Base-by-base conservation (phyloP, 331 rosid species). In the Pyracantha coccinea region DNA sequence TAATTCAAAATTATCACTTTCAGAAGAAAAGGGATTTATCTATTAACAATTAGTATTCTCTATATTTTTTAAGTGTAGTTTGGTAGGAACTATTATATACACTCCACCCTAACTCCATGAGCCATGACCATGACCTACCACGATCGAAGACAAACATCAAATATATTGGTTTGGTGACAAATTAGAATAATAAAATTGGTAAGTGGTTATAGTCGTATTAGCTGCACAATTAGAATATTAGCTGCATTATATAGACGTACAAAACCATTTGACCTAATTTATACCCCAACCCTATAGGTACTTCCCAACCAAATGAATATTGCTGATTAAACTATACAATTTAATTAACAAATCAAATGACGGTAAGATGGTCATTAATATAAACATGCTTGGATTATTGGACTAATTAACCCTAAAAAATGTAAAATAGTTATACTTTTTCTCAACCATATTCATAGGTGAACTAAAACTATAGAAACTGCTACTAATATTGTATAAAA, bases 221-320 rank as follows among this genome's bases (percentile, higher is more conserved):
- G 47, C 44, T 38, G 13, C 44, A 38, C 44, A 38, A 38, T 38
- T 38, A 38, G 44, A 38, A 38, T 38, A 38, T 38, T 10, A 38
- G 4, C 47, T 41, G 47, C 47, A 41, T 41, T 41, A 41, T 41
- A 41, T 41, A 41, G 15, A 41, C 15, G 47, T 38, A 10, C 45
- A 3, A 38, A 55, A 19, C 24, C 61, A 55, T 55, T 55, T 55
- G 61, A 55, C 27, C 11, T 54, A 13, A 47, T 47, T 16, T 15
- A 47, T 47, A 47, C 8, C 29, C 29, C 5, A 13, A 24, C 28
- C 38, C 31, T 11, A 53, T n/a, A 13, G 41, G 63, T 65, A 58
- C 82, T 72, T 12, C 33, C 60, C 73, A 52, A 73, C 83, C 78
- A 66, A 73, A 79, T 45, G 16, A 58, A 75, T 53, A 57, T 57